A percentile compares a stretch with the other conserved stretches of the same genome.
These are phyloP conservation scores for Corynespora cassiicola DNA, from an alignment of 2,329 filamentous ascomycete species.

Conservation along the genomic window DNA sequence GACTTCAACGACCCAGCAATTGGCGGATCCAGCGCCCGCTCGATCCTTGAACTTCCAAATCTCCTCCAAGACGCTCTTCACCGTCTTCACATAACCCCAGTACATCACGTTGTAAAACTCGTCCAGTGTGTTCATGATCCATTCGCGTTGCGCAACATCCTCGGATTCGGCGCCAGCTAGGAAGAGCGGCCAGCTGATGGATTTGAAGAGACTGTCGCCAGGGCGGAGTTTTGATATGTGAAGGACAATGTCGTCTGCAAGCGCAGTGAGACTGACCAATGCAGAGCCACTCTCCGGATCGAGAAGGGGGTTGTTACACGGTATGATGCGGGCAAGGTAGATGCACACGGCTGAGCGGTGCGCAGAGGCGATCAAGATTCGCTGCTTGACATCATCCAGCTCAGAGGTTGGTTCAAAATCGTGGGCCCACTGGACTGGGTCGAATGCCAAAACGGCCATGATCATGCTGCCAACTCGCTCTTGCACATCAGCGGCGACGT, in stretches of 20 bases:
- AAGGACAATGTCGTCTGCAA: conserved; percentile 59
- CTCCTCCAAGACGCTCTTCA: conserved; percentile 38
- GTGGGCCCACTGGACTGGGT: conserved; percentile 39
- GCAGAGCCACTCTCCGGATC: conserved; percentile 47
- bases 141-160: conserved; percentile 54
- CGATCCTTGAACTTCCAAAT: conserved; percentile 43
- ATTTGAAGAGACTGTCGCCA: conserved; percentile 63
- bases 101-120: conserved; percentile 41
- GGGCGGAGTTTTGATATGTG: conserved; percentile 58
- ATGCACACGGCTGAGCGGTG: conserved; percentile 50
- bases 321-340: conserved; percentile 42
- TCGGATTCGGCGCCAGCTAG: conserved; percentile 64
- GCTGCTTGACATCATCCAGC: conserved; percentile 39
- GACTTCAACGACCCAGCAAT: conserved; percentile 43
- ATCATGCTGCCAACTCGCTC: conserved; percentile 32
- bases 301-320: conserved; percentile 43
- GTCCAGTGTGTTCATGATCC: conserved; percentile 58
- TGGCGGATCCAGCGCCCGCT: conserved; percentile 24
- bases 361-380: conserved; percentile 44
- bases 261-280: conserved; percentile 36
- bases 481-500: conserved; percentile 23
- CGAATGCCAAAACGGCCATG: conserved; percentile 34
- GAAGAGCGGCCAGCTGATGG: conserved; percentile 66
- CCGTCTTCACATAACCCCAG: conserved; percentile 46
- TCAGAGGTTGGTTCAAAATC: conserved; percentile 40